Evolutionary conservation across 1,284 basidiomycete species (phyloP).

Genomic region (Pulchroboletus neoregius): DNA sequence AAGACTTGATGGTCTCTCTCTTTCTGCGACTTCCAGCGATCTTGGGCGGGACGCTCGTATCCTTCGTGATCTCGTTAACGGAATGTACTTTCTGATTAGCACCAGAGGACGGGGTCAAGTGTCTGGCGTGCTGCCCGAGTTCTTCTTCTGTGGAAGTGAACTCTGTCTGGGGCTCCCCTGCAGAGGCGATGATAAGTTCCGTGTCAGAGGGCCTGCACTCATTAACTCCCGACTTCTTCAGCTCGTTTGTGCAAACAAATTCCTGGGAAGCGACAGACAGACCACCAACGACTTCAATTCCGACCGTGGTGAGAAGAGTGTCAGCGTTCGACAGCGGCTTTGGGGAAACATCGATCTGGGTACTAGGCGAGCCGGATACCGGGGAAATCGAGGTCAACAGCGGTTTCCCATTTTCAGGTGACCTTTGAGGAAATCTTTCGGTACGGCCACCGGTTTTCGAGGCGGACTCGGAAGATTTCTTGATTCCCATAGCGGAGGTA

Average conservation of each 20-base stretch:
- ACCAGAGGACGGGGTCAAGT: not conserved
- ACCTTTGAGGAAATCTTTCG: not conserved
- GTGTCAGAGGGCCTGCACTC: not conserved
- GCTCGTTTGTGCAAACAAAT: not conserved
- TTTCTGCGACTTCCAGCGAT: constrained; percentile 30
- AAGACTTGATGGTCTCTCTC: constrained; percentile 17
- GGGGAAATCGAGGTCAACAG: constrained; percentile 7
- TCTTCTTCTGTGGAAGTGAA: not conserved
- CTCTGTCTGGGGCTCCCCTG: not conserved
- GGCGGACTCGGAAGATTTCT: not conserved
- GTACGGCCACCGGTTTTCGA: not conserved
- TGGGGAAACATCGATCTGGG: constrained; percentile 14
- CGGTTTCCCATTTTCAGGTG: not conserved
- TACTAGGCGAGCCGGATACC: constrained; percentile 14
- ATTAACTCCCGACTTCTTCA: not conserved
- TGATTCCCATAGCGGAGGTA: not conserved
- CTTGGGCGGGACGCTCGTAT: constrained; percentile 8
- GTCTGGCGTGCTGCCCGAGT: not conserved
- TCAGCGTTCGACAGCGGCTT: constrained; percentile 3
- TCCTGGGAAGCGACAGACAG: not conserved
- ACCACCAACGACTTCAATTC: not conserved
- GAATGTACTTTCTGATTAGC: not conserved
- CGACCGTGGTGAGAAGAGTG: not conserved
- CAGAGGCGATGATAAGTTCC: not conserved
- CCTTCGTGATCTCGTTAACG: constrained; percentile 1